A percentile compares a stretch with the other conserved stretches of the same genome.
These are phyloP conservation scores for Linaria vulgaris DNA, from an alignment of 257 asterid genomes.

Conservation along the genomic window DNA sequence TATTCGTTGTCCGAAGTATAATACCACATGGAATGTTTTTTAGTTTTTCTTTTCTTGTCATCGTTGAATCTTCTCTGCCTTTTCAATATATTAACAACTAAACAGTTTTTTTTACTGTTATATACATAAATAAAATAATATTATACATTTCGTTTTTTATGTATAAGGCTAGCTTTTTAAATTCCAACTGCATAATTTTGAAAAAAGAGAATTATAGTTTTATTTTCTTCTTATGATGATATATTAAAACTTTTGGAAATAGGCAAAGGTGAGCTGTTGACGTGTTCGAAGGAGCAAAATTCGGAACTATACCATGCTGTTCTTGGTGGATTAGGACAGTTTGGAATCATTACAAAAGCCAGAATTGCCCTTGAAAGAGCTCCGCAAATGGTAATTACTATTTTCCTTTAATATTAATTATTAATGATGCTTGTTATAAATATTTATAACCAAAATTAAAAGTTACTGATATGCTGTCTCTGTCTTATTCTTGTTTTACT, in stretches of 20 bases:
- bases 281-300: constrained; percentile 55
- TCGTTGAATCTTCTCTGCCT: constrained; percentile 10
- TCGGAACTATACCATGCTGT: constrained; percentile 63
- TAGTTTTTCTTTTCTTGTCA: constrained; percentile 24
- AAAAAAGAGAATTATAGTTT: no score
- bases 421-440: not conserved
- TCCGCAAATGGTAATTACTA: constrained; percentile 57
- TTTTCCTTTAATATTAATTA: not conserved
- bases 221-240: no score
- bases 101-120: no score
- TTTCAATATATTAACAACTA: no score
- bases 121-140: no score
- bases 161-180: no score
- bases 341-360: constrained; percentile 80
- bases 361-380: constrained; percentile 77
- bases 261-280: constrained; percentile 75
- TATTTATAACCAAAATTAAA: no score
- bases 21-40: constrained; percentile 50
- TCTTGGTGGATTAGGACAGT: constrained; percentile 87
- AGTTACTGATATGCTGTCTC: constrained; percentile 22
- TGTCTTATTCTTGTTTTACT: not conserved
- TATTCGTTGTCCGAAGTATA: constrained; percentile 24
- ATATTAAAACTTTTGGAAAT: no score
- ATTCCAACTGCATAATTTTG: no score
- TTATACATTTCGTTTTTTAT: not conserved